phyloP scores from a whole-genome alignment of 192 early-diverging fungal species.

The Entophlyctis luteolus region DNA sequence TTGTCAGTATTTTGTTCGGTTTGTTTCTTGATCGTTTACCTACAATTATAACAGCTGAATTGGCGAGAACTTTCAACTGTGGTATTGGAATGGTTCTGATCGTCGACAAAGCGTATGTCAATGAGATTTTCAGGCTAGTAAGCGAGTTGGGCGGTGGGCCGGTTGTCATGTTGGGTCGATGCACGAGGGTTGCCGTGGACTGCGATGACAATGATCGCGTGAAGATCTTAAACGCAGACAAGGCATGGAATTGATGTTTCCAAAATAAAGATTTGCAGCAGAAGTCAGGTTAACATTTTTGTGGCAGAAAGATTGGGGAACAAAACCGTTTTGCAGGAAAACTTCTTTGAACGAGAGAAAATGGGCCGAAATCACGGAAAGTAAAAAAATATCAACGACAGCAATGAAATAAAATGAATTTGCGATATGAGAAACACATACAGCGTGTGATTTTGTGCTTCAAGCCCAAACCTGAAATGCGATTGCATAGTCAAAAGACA shows the following conservation, averaged over 20 bases:
- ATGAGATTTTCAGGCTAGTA: slow-evolving; percentile 43
- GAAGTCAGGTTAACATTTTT: not conserved
- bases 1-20: slow-evolving; percentile 33
- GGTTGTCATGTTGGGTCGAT: slow-evolving; percentile 1
- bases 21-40: not conserved
- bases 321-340: not conserved
- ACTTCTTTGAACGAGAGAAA: slow-evolving; percentile 40
- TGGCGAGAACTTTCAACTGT: slow-evolving; percentile 98
- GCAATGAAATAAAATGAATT: slow-evolving; percentile 28
- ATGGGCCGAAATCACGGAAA: not conserved
- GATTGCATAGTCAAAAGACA: slow-evolving; percentile 33
- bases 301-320: not conserved
- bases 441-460: too few species aligned
- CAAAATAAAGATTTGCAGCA: not conserved
- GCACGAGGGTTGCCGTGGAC: slow-evolving; percentile 5
- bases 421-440: not conserved
- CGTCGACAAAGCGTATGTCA: slow-evolving; percentile 61
- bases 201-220: slow-evolving; percentile 16
- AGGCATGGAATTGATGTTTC: slow-evolving; percentile 10
- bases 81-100: slow-evolving; percentile 98
- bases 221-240: slow-evolving; percentile 16
- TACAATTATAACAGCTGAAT: slow-evolving; percentile 56
- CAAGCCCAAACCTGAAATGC: slow-evolving; percentile 37
- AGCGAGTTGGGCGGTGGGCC: slow-evolving; percentile 1
- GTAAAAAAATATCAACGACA: not conserved